These are phyloP conservation scores for Yamadazyma diospyri DNA, from an alignment of 1,139 yeast species.

Conservation along the genomic window DNA sequence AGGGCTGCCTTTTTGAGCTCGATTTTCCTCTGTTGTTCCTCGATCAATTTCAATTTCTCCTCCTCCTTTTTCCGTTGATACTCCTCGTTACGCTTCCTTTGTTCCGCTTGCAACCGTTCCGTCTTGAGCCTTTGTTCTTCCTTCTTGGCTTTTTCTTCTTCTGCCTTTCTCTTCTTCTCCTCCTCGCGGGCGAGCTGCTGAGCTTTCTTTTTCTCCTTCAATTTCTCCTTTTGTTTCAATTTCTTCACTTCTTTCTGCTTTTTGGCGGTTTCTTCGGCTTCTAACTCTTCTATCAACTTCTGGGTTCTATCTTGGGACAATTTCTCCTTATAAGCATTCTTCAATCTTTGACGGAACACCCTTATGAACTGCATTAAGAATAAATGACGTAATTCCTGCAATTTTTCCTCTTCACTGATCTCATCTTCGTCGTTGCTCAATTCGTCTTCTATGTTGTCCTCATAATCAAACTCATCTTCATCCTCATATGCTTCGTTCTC, in stretches of 20 bases:
- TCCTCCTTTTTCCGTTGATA: conserved; percentile 50
- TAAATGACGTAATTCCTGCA: conserved; percentile 74
- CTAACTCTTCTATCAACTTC: conserved; percentile 72
- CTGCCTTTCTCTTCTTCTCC: conserved; percentile 59
- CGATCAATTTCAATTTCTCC: conserved; percentile 44
- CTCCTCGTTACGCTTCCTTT: conserved; percentile 45
- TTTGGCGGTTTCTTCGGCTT: conserved; percentile 67
- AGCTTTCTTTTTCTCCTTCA: conserved; percentile 71
- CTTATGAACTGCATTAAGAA: conserved; percentile 72
- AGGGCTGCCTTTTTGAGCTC: conserved; percentile 53
- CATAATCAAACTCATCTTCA: conserved; percentile 30
- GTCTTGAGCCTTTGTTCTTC: conserved; percentile 32
- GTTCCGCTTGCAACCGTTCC: conserved; percentile 42
- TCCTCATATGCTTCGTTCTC: conserved; percentile 27
- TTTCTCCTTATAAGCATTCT: conserved; percentile 69
- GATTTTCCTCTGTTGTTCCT: conserved; percentile 35
- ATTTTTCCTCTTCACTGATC: conserved; percentile 59
- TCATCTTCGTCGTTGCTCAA: conserved; percentile 41
- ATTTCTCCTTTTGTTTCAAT: conserved; percentile 68
- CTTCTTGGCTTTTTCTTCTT: conserved; percentile 41
- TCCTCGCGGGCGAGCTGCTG: conserved; percentile 75
- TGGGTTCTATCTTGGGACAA: conserved; percentile 72
- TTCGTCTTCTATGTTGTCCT: conserved; percentile 28
- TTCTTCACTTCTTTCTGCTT: conserved; percentile 72
- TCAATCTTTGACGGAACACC: conserved; percentile 66